These are phyloP conservation scores for Ogataea hybrid DNA, from an alignment of 1,139 yeast genomes.

Conservation along the genomic window DNA sequence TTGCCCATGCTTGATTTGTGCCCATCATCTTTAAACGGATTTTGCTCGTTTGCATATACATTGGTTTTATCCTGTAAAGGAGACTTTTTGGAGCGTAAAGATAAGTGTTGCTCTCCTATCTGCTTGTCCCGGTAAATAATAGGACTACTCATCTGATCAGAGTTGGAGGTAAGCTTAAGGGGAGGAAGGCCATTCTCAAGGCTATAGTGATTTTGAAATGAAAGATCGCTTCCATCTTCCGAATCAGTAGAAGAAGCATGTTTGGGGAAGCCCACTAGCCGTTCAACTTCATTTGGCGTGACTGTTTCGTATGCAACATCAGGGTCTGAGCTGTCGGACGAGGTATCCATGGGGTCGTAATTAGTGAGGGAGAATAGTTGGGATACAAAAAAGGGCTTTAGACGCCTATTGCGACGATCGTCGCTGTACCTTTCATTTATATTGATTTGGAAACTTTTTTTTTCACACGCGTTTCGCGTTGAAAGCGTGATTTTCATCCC, in stretches of 20 bases:
- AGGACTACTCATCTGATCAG: background rate
- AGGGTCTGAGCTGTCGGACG: constrained; percentile 19
- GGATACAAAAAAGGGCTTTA: constrained; percentile 3
- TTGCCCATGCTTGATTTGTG: background rate
- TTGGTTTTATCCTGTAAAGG: background rate
- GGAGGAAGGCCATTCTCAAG: constrained; percentile 1
- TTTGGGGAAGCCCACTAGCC: constrained; percentile 15
- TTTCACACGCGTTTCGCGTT: constrained; percentile 8
- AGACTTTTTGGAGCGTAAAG: background rate
- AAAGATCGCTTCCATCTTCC: background rate
- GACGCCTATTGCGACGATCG: constrained; percentile 8
- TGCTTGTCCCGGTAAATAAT: background rate
- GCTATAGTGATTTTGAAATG: background rate
- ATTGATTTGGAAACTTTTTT: constrained; percentile 2
- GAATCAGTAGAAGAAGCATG: constrained; percentile 3
- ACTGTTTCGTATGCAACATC: constrained; percentile 15
- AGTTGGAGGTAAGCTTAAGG: background rate
- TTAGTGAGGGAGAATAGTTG: background rate
- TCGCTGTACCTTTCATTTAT: constrained; percentile 1
- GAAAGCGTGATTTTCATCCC: constrained; percentile 9
- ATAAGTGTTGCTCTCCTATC: no score
- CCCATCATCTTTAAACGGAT: background rate
- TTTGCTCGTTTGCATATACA: background rate
- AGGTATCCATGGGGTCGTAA: background rate
- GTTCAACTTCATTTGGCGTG: constrained; percentile 5